Evolutionary conservation across 805 yeast species (phyloP), one percentile per base, ranked within the genome.

Genomic region (Pichia nanzhaoensis): DNA sequence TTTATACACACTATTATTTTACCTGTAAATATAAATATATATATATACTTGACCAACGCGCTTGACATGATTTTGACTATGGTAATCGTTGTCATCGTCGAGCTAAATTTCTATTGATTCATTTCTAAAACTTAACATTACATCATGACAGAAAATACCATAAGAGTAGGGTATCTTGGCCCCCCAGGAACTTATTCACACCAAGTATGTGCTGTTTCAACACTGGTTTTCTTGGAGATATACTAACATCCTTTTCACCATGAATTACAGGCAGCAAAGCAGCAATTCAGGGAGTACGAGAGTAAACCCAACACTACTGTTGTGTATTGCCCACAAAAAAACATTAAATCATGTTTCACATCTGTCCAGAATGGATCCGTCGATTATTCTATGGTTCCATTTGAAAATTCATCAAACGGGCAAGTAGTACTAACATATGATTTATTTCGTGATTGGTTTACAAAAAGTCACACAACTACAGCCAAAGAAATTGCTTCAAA

Each of bases 381-480:
- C n/a, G 81, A 80, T 43, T 80, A 69, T 57, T 81, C 91, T 0
- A 83, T 89, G 10, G 84, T 93, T 2, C 99, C 99, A 1, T 77
- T 87, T 54, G 97, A 91, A 56, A 91, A 91, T 66, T 89, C 97
- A 3, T 84, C 97, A 2, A 93, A 91, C 62, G 99, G 99, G 0
- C 90, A 84, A 53, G 99, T 93, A 6, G 84, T 82, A 1, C 77
- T 82, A 57, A 86, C 96, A 0, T 82, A 86, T 60, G 96, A 89
- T 58, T 67, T 89, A 13, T 67, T 91, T 27, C 68, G 95, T 51
- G 89, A 84, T 57, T 76, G 81, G 76, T 72, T 71, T 47, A 49
- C 60, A n/a, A 51, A 50, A 17, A 52, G 52, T 18, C 38, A 14
- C 8, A 18, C 18, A 4, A 34, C 28, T 20, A 16, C 41, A n/a